These are phyloP conservation scores for Fusarium sp. DNA, from an alignment of 2,329 filamentous ascomycete genomes.

Conservation along the genomic window DNA sequence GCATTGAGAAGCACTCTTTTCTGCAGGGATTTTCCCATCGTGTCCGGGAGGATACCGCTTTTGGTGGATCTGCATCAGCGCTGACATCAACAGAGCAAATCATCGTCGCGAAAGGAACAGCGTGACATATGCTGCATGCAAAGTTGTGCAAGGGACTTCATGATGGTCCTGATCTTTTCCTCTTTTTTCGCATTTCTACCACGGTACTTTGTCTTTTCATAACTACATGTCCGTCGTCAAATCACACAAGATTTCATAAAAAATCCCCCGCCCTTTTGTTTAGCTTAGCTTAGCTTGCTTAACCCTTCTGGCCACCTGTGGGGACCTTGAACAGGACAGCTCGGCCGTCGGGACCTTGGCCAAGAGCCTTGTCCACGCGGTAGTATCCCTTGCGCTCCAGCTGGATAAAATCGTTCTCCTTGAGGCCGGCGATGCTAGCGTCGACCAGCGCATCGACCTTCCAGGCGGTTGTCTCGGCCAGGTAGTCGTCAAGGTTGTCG, in stretches of 20 bases:
- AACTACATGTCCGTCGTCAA: constrained; percentile 34
- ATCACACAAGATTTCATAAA: constrained; percentile 20
- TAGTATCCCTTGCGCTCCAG: constrained; percentile 95
- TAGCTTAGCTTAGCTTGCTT: not conserved
- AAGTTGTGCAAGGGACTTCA: not conserved
- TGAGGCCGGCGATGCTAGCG: constrained; percentile 79
- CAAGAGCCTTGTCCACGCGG: constrained; percentile 76
- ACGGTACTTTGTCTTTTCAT: constrained; percentile 16
- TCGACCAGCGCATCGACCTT: constrained; percentile 82
- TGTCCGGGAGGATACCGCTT: not conserved
- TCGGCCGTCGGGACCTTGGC: constrained; percentile 60
- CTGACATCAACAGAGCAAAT: constrained; percentile 24
- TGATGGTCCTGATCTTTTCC: constrained; percentile 3
- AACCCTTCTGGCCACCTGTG: constrained; percentile 58
- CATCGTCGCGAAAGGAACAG: not conserved
- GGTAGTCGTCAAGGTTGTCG: constrained; percentile 83
- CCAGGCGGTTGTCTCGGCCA: constrained; percentile 79
- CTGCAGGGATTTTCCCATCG: not conserved
- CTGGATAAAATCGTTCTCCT: constrained; percentile 92
- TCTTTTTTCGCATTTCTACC: constrained; percentile 15
- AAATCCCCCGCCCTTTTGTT: not conserved
- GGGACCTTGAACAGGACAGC: constrained; percentile 68
- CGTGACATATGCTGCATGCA: not conserved
- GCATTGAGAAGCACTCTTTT: not conserved
- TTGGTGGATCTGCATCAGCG: not conserved